Percentiles rank a stretch among this genome's conserved stretches.
Conservation (phyloP, 2,329 filamentous ascomycete species). For the Sporothrix pallida region DNA sequence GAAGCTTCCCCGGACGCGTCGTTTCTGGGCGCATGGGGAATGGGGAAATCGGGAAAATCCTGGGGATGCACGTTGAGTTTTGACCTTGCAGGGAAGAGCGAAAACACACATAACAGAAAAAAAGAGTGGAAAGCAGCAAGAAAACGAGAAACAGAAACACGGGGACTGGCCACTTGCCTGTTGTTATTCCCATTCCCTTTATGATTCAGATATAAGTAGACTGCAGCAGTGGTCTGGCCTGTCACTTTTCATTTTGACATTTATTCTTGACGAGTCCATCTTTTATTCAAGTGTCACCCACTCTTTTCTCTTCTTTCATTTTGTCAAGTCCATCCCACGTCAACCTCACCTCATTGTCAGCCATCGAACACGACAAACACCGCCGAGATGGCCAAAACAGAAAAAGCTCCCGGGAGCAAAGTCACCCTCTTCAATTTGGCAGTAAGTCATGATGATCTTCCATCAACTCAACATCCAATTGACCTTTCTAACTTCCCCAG, state of each 20-base stretch:
- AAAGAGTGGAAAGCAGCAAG: neutral
- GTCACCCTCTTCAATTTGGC: conserved; percentile 21
- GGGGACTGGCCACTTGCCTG: neutral
- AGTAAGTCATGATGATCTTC: neutral
- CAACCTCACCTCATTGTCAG: neutral
- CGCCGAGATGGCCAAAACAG: conserved; percentile 3
- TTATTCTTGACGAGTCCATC: neutral
- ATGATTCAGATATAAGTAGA: conserved; percentile 21
- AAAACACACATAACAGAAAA: too few species aligned
- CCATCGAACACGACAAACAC: neutral
- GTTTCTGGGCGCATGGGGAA: neutral
- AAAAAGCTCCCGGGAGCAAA: conserved; percentile 19
- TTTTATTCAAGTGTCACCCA: neutral
- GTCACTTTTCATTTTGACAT: neutral
- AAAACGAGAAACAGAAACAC: neutral
- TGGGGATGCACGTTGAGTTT: neutral
- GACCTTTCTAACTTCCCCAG: neutral
- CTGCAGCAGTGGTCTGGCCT: neutral
- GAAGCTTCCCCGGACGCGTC: conserved; percentile 3
- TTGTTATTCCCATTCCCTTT: neutral
- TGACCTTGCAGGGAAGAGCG: neutral
- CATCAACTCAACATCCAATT: too few species aligned
- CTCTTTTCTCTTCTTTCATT: neutral
- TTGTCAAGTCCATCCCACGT: too few species aligned
- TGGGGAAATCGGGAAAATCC: neutral